A percentile compares a stretch with the other conserved stretches of the same genome.
Conservation (phyloP, 2,329 filamentous ascomycete genomes). For the Pseudogymnoascus sp. region DNA sequence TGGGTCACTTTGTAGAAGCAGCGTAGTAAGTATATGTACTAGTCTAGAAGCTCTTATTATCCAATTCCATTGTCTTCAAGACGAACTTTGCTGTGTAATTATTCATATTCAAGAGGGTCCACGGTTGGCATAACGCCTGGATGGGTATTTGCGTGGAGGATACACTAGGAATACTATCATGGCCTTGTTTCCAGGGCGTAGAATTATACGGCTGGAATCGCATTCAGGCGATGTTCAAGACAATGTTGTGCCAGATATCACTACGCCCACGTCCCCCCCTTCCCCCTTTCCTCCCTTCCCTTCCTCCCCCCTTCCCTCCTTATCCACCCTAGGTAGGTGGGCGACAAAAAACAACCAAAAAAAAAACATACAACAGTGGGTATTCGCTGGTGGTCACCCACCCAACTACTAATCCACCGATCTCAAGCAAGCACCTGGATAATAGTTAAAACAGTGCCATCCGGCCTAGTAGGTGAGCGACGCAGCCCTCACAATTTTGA, state of each 20-base stretch:
- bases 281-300: not conserved
- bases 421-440: too few species aligned
- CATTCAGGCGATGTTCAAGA: not conserved
- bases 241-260: not conserved
- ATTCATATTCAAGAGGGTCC: not conserved
- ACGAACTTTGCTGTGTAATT: not conserved
- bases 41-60: not conserved
- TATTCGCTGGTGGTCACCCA: too few species aligned
- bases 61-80: not conserved
- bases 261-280: not conserved
- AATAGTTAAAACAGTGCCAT: too few species aligned
- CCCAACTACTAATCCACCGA: too few species aligned
- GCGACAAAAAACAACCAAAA: too few species aligned
- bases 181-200: not conserved
- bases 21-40: not conserved
- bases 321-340: too few species aligned
- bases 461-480: too few species aligned
- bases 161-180: not conserved
- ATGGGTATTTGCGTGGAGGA: not conserved
- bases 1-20: not conserved
- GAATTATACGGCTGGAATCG: not conserved
- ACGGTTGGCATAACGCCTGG: not conserved
- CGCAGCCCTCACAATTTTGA: too few species aligned
- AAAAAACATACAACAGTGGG: too few species aligned
- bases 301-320: too few species aligned